phyloP scores from a whole-genome alignment of 2,329 filamentous ascomycete species.

The Fusarium brevicatenulatum region DNA sequence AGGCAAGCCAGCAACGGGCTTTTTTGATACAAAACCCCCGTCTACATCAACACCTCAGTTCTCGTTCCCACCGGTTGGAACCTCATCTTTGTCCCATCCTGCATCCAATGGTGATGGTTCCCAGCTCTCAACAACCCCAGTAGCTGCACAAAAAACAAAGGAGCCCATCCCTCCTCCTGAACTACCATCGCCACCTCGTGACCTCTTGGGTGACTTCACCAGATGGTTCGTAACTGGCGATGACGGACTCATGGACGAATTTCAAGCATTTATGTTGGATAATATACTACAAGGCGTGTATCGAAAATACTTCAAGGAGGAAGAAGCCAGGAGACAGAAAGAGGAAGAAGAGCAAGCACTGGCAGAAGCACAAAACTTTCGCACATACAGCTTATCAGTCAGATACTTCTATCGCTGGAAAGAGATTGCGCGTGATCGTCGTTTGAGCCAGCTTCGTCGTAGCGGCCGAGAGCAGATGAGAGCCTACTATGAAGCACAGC shows the following conservation, averaged over 20 bases:
- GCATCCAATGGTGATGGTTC: neutral
- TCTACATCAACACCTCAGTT: constrained; percentile 15
- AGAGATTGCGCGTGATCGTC: constrained; percentile 58
- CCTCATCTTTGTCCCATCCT: constrained; percentile 2
- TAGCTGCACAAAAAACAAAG: constrained; percentile 5
- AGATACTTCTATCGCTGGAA: constrained; percentile 69
- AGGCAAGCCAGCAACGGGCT: neutral
- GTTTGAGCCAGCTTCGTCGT: constrained; percentile 61
- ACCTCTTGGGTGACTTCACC: constrained; percentile 61
- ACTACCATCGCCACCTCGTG: constrained; percentile 44
- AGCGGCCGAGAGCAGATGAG: constrained; percentile 63
- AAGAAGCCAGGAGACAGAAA: constrained; percentile 53
- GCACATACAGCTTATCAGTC: constrained; percentile 60
- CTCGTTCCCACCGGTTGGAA: constrained; percentile 11
- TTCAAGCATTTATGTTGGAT: constrained; percentile 58
- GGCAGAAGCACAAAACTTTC: constrained; percentile 60
- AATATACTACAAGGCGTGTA: constrained; percentile 57
- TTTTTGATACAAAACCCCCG: neutral
- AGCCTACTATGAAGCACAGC: constrained; percentile 55
- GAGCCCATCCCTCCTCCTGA: constrained; percentile 2
- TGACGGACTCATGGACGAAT: constrained; percentile 62
- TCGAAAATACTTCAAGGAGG: constrained; percentile 52
- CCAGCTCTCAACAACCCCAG: constrained; percentile 2
- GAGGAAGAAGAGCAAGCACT: constrained; percentile 61
- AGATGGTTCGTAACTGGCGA: constrained; percentile 67